A percentile compares a stretch with the other conserved stretches of the same genome.
phyloP scores from a whole-genome alignment of 306 rosid species.

The Quercus alba region DNA sequence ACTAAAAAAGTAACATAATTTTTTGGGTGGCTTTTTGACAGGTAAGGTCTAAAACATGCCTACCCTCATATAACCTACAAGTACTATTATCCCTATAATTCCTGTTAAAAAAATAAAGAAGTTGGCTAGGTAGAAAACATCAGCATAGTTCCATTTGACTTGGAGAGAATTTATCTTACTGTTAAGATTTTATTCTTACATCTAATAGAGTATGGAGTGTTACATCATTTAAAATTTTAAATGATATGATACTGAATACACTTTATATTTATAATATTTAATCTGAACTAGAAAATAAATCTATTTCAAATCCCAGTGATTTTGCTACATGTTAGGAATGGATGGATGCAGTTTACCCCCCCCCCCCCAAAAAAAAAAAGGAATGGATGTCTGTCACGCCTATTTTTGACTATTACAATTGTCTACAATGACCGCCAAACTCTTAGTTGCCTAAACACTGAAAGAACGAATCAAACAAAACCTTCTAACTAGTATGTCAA shows the following conservation, averaged over 20 bases:
- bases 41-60: conserved; percentile 26
- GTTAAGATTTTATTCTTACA: too few species aligned
- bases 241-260: too few species aligned
- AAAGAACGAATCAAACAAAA: not conserved
- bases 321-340: not conserved
- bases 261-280: too few species aligned
- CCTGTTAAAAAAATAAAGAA: too few species aligned
- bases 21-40: conserved; percentile 13
- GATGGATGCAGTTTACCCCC: too few species aligned
- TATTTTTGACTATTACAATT: not conserved
- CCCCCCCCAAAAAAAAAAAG: not conserved
- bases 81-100: not conserved
- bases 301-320: not conserved
- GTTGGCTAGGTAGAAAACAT: too few species aligned
- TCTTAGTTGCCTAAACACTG: not conserved
- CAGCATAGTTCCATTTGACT: too few species aligned
- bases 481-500: not conserved
- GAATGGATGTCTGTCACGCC: not conserved
- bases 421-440: not conserved
- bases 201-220: too few species aligned
- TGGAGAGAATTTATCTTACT: too few species aligned
- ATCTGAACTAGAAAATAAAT: too few species aligned
- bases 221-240: too few species aligned
- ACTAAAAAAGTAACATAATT: conserved; percentile 13
- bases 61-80: conserved; percentile 11